Base-by-base conservation (phyloP, 768 basidiomycete species). In the Russula compacta region DNA sequence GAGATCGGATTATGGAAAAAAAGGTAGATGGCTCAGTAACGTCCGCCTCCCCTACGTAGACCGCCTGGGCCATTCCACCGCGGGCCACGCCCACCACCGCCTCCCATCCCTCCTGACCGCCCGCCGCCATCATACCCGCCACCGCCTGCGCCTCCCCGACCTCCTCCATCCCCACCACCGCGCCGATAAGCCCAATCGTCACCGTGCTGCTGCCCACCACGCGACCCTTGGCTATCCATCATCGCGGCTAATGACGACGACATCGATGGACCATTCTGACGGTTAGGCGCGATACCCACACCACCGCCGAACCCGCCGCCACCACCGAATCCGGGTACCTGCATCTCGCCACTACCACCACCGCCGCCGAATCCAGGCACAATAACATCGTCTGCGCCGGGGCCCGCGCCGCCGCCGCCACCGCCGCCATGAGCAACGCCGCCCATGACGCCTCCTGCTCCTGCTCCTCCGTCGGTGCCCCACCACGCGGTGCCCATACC, bases 361-460 rank as follows among this genome's bases (percentile, higher is more conserved):
- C 72, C 68, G 73, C 68, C 65, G 70, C 71, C 72, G 73, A 68
- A 67, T 72, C 67, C 67, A 68, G 68, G 67, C 15, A 73, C 60
- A 32, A 69, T 70, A 0, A 72, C 83, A 47, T 72, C 83, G 49
- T 86, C 86, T 52, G 70, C 70, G n/a, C 68, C 73, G 54, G 69
- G 73, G 74, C 79, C 79, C 77, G 78, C 78, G 78, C 43, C 64
- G 66, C 39, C 3, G 48, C 44, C 62, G 66, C 39, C 3, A 47
- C 44, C 62, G 48, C 44, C 32, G 38, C 51, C 52, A 2, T 7
- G 17, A 17, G n/a, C 24, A 29, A 3, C 12, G n/a, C 67, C 61
- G 4, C 47, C 44, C 2, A 2, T 71, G 61, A 43, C 53, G 14
- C 65, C 24, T 29, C 24, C 24, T 29, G 2, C 24, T 29, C 65